Percentiles rank a stretch among this genome's conserved stretches.
Evolutionary conservation across 257 asterid species (phyloP).

Genomic region (Przewalskia tangutica): DNA sequence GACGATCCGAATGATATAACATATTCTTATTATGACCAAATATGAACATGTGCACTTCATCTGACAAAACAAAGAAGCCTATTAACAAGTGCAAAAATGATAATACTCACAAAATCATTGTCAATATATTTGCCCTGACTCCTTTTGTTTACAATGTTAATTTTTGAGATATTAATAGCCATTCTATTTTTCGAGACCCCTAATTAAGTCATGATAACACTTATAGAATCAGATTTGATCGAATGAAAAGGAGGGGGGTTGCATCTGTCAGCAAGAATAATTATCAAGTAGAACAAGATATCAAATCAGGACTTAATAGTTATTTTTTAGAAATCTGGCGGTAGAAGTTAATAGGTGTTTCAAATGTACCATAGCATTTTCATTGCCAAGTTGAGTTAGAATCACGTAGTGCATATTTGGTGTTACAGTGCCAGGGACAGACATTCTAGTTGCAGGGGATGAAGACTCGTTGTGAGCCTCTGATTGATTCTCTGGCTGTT

Average conservation of each 20-base stretch:
- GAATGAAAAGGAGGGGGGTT: neutral
- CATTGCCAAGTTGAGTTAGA: constrained; percentile 62
- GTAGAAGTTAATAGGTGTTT: neutral
- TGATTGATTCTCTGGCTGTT: constrained; percentile 47
- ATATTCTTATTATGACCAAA: neutral
- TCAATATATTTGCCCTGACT: neutral
- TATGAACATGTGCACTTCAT: neutral
- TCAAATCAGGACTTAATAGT: neutral
- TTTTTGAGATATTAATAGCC: neutral
- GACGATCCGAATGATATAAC: neutral
- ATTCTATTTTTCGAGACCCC: neutral
- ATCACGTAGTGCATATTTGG: constrained; percentile 49
- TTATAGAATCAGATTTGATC: neutral
- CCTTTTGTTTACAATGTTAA: neutral
- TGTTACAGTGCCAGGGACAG: constrained; percentile 42
- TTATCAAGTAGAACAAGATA: neutral
- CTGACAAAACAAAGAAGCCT: neutral
- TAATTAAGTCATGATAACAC: neutral
- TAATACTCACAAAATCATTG: neutral
- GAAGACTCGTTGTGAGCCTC: constrained; percentile 41
- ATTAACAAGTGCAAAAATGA: neutral
- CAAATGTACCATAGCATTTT: constrained; percentile 49
- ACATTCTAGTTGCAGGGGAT: constrained; percentile 46
- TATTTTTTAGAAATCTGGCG: neutral
- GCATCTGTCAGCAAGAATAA: neutral